Conservation (phyloP, 805 yeast genomes). For the Zygoascus tannicola region DNA sequence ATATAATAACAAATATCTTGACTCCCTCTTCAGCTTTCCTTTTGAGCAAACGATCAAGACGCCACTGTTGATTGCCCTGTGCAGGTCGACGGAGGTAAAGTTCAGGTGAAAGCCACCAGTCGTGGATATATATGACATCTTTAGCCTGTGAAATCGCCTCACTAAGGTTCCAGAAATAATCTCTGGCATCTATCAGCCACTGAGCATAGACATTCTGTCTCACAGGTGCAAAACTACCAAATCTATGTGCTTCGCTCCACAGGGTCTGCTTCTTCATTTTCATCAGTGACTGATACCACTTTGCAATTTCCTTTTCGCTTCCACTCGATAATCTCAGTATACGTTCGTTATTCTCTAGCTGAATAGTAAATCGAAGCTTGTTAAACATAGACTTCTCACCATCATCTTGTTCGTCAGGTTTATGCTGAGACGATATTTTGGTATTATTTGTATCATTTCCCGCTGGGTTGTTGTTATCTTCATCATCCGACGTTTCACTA, state of each 20-base stretch:
- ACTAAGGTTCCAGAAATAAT: conserved; percentile 92
- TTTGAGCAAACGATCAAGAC: conserved; percentile 80
- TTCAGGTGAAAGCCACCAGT: conserved; percentile 98
- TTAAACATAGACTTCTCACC: conserved; percentile 4
- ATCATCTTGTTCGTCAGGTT: conserved; percentile 6
- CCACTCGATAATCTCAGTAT: conserved; percentile 46
- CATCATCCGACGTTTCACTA: conserved; percentile 18
- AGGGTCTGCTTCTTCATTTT: conserved; percentile 56
- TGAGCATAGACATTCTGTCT: conserved; percentile 80
- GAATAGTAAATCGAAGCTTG: conserved; percentile 20
- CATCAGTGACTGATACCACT: conserved; percentile 72
- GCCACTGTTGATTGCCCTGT: conserved; percentile 87
- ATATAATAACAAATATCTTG: conserved; percentile 81
- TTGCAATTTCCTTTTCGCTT: conserved; percentile 65
- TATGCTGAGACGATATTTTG: conserved; percentile 3
- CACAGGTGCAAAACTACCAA: conserved; percentile 88
- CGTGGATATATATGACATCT: conserved; percentile 89
- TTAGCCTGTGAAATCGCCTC: conserved; percentile 88
- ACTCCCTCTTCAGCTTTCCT: conserved; percentile 92
- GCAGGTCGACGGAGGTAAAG: conserved; percentile 88
- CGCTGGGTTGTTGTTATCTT: conserved; percentile 5
- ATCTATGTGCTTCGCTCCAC: conserved; percentile 71
- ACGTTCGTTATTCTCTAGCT: conserved; percentile 33
- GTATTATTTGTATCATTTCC: conserved; percentile 13
- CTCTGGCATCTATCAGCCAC: conserved; percentile 96